Base-by-base conservation (phyloP, 495 filamentous ascomycete species). In the Aspergillus ostianus region DNA sequence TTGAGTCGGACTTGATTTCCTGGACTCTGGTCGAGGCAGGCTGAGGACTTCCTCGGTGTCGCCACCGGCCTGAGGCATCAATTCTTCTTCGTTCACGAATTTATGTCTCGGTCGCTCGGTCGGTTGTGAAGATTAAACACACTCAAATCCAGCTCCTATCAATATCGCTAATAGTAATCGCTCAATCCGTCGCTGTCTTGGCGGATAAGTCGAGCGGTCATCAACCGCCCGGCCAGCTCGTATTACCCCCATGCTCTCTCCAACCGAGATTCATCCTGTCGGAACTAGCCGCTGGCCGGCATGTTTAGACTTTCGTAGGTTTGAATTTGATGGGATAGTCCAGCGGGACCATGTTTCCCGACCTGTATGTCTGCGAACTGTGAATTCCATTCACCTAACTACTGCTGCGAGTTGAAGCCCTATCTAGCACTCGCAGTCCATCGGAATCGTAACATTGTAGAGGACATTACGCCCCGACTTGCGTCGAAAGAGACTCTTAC, bases 1-100 rank as follows among this genome's bases (percentile, higher is more conserved):
- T 73, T 0, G 74, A 58, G 63, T 95, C 89, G 10, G 59, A 72
- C 41, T 70, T 64, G 4, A 53, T 46, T 41, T 32, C 56, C 32
- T 64, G 63, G n/a, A 36, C 49, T 7, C 20, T 32, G 13, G 23
- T 8, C 47, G 32, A 19, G 41, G 49, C 23, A 26, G 49, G 55
- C 8, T 8, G 46, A 48, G 20, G 46, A 30, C 55, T 56, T 56
- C 48, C 9, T 47, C 26, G 6, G 46, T 15, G 18, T 2, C 2
- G 23, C 23, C 23, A 4, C n/a, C n/a, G n/a, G n/a, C n/a, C n/a
- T n/a, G n/a, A n/a, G n/a, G n/a, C n/a, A n/a, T n/a, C n/a, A n/a
- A n/a, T 26, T 26, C 4, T 4, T 26, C 23, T 26, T 26, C 23
- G 23, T 26, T 26, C 23, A 2, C 2, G 23, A 4, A 26, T 26